Evolutionary conservation across 345 rosid species (phyloP).

Genomic region (Eucalyptus urophylla): DNA sequence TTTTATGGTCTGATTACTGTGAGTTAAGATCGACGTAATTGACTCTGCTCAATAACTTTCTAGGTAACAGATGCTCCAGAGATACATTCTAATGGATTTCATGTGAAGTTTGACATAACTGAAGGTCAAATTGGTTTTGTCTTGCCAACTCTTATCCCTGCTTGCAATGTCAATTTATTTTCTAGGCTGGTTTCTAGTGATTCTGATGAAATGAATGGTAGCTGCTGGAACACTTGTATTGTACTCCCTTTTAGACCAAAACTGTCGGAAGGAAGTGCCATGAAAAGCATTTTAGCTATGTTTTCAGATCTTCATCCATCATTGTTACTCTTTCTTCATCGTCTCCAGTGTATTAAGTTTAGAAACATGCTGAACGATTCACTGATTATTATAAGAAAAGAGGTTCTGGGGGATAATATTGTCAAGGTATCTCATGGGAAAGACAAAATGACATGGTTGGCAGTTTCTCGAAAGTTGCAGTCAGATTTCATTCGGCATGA

Average conservation of each 20-base stretch:
- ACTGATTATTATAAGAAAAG: conserved; percentile 63
- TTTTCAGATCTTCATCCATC: conserved; percentile 95
- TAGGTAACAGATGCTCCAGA: conserved; percentile 97
- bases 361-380: conserved; percentile 62
- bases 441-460: conserved; percentile 78
- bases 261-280: conserved; percentile 38
- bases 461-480: conserved; percentile 62
- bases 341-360: conserved; percentile 67
- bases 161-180: conserved; percentile 50
- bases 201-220: conserved; percentile 16
- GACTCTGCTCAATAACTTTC: neutral
- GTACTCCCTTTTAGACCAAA: conserved; percentile 76
- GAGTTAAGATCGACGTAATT: neutral
- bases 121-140: conserved; percentile 96
- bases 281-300: conserved; percentile 44
- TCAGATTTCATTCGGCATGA: conserved; percentile 41
- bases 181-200: conserved; percentile 27
- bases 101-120: conserved; percentile 83
- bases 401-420: conserved; percentile 61
- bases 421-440: conserved; percentile 68
- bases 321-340: conserved; percentile 88
- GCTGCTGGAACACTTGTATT: conserved; percentile 81
- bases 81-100: conserved; percentile 97
- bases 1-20: neutral
- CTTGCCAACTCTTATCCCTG: conserved; percentile 68